Evolutionary conservation across 2,329 filamentous ascomycete genomes (phyloP).

Genomic region (Metarhizium brunneum): DNA sequence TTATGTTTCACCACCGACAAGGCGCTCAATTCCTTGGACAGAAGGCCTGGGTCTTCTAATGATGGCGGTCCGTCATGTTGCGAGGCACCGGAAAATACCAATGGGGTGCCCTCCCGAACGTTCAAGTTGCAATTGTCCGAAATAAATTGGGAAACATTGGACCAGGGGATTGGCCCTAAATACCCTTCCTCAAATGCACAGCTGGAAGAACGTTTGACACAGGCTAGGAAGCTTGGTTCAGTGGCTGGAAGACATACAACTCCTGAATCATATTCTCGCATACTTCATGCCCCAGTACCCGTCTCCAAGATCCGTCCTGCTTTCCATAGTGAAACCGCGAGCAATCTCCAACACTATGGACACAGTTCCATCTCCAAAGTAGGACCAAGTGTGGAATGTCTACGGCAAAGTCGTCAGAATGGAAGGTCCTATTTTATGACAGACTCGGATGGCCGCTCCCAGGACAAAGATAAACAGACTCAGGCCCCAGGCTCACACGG

Average conservation of each 20-base stretch:
- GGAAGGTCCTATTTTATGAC: background rate
- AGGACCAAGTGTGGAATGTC: background rate
- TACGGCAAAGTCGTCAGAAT: background rate
- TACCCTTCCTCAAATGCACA: background rate
- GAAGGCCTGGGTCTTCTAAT: background rate
- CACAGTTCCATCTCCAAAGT: constrained; percentile 7
- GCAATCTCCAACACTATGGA: background rate
- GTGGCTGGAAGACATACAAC: background rate
- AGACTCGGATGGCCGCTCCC: background rate
- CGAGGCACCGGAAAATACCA: background rate
- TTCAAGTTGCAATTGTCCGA: background rate
- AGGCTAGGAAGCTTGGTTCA: background rate
- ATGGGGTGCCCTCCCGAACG: too few species aligned
- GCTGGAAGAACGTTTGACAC: background rate
- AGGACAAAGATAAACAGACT: background rate
- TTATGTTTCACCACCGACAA: background rate
- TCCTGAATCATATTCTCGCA: background rate
- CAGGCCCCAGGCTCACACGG: background rate
- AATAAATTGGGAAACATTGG: background rate
- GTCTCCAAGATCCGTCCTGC: constrained; percentile 11
- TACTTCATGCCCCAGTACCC: constrained; percentile 9
- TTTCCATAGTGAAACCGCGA: constrained; percentile 1
- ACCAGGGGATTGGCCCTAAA: background rate
- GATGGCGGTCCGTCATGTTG: background rate
- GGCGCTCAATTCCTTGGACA: background rate